A percentile compares a stretch with the other conserved stretches of the same genome.
Conservation (phyloP, 257 asterid genomes). For the Euphrasia confusa region DNA sequence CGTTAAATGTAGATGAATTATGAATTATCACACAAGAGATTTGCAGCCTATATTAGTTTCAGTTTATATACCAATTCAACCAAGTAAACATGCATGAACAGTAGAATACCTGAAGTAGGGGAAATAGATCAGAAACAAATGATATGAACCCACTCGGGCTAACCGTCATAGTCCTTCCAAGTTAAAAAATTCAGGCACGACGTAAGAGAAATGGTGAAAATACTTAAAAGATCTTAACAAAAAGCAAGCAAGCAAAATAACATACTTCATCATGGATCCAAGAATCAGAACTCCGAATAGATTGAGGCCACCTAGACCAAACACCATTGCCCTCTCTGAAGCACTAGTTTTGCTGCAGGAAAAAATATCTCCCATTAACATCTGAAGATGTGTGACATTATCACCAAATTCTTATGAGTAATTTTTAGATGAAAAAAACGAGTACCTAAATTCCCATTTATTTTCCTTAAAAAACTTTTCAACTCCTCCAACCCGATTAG, state of each 20-base stretch:
- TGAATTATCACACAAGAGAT: background rate
- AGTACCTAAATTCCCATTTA: conserved; percentile 72
- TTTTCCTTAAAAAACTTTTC: conserved; percentile 70
- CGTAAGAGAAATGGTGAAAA: conserved; percentile 30
- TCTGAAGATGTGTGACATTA: conserved; percentile 12
- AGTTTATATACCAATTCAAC: background rate
- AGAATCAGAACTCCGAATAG: conserved; percentile 81
- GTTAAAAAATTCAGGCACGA: conserved; percentile 27
- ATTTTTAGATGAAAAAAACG: background rate
- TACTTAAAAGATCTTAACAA: conserved; percentile 3
- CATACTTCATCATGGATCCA: conserved; percentile 87
- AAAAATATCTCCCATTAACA: conserved; percentile 22
- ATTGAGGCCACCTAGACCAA: conserved; percentile 93
- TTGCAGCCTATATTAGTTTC: background rate
- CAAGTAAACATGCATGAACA: background rate
- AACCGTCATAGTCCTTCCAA: conserved; percentile 68
- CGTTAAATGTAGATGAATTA: background rate
- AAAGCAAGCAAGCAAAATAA: conserved; percentile 27
- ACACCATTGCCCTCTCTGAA: conserved; percentile 86
- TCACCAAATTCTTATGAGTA: conserved; percentile 4
- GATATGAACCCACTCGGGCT: conserved; percentile 64
- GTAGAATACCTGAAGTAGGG: conserved; percentile 78
- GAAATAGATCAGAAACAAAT: conserved; percentile 73
- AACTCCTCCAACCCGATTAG: conserved; percentile 62
- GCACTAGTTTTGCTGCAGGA: conserved; percentile 69